phyloP scores from a whole-genome alignment of 1,139 yeast species.

The Dujonia santamariae region DNA sequence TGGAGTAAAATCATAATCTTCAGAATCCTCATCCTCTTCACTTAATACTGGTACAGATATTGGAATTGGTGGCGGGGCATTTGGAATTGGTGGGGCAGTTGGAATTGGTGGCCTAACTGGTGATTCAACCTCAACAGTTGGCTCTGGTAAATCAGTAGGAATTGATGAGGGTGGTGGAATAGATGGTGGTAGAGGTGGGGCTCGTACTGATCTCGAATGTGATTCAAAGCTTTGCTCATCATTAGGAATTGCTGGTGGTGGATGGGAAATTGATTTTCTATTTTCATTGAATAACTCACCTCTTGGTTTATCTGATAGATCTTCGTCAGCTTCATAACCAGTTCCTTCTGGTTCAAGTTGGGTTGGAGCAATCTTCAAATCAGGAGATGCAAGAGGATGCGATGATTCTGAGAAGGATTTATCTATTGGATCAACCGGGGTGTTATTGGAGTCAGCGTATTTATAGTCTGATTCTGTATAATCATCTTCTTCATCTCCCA shows the following conservation, averaged over 20 bases:
- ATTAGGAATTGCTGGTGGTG: conserved; percentile 10
- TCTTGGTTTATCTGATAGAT: conserved; percentile 29
- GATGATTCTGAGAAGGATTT: conserved; percentile 4
- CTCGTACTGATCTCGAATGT: background rate
- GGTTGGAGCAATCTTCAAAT: conserved; percentile 5
- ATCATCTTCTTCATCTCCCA: conserved; percentile 29
- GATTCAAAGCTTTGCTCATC: no score
- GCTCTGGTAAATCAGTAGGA: conserved; percentile 15
- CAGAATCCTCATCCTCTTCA: conserved; percentile 4
- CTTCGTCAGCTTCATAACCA: conserved; percentile 48
- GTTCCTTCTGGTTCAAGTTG: conserved; percentile 29
- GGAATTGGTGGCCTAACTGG: conserved; percentile 2
- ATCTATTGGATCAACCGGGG: conserved; percentile 16
- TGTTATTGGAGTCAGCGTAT: no score
- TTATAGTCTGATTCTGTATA: conserved; percentile 19
- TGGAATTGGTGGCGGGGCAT: conserved; percentile 3
- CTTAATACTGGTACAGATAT: background rate
- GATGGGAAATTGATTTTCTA: conserved; percentile 2
- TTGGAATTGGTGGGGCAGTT: conserved; percentile 11
- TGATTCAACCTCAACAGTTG: no score
- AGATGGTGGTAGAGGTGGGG: conserved; percentile 17
- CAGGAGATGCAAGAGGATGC: conserved; percentile 18
- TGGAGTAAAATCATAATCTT: conserved; percentile 5
- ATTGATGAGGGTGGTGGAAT: conserved; percentile 11
- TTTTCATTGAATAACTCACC: conserved; percentile 5